phyloP scores from a whole-genome alignment of 768 basidiomycete species.

The Strobilomyces dryophilus region DNA sequence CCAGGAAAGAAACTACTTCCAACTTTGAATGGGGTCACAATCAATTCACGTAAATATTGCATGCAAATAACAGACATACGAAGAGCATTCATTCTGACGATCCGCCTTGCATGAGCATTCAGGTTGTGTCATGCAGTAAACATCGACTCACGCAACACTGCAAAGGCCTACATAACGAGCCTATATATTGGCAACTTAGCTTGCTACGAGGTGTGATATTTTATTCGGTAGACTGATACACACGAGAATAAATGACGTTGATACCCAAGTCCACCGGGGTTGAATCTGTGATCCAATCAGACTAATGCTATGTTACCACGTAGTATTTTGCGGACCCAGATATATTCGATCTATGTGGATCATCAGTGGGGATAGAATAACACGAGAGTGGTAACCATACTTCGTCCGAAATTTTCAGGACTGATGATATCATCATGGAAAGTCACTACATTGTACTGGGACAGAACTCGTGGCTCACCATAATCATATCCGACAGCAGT shows the following conservation, averaged over 20 bases:
- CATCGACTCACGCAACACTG: not conserved
- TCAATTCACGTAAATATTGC: no score
- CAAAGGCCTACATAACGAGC: slow-evolving; percentile 6
- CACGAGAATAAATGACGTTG: not conserved
- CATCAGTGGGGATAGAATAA: not conserved
- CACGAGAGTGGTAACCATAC: not conserved
- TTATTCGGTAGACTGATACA: not conserved
- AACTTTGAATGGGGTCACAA: not conserved
- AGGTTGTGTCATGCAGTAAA: no score
- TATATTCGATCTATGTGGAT: not conserved
- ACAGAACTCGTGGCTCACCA: not conserved
- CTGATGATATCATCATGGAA: not conserved
- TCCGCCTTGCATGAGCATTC: no score
- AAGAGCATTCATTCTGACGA: not conserved
- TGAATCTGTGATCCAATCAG: not conserved
- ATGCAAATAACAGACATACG: not conserved
- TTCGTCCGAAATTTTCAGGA: slow-evolving; percentile 8
- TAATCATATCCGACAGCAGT: not conserved
- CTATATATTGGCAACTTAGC: not conserved
- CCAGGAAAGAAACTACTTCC: slow-evolving; percentile 1
- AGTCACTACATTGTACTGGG: not conserved
- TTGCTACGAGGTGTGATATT: not conserved
- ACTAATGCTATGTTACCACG: not conserved
- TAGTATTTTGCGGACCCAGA: not conserved
- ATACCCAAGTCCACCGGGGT: not conserved